Percentiles rank a stretch among this genome's conserved stretches.
phyloP scores from a whole-genome alignment of 768 basidiomycete species.

The Lyophyllum shimeji region DNA sequence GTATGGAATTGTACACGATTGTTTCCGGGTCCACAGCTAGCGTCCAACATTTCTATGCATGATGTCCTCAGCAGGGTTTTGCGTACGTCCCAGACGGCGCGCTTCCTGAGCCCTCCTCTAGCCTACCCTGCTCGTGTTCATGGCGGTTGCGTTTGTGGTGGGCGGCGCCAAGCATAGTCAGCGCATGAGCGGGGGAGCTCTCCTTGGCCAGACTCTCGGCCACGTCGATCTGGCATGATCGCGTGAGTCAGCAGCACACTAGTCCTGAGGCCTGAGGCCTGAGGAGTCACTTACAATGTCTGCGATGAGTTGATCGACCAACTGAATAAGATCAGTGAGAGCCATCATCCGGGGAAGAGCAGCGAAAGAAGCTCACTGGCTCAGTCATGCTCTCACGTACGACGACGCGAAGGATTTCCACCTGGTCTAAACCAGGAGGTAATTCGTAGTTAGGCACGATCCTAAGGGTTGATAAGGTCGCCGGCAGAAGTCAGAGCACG shows the following conservation, averaged over 20 bases:
- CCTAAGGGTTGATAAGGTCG: slow-evolving; percentile 19
- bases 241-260: background rate
- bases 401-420: slow-evolving; percentile 66
- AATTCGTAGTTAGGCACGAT: slow-evolving; percentile 53
- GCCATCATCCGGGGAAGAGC: too few species aligned
- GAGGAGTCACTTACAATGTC: slow-evolving; percentile 55
- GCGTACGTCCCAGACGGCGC: slow-evolving; percentile 62
- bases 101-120: slow-evolving; percentile 49
- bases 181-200: slow-evolving; percentile 49
- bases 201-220: slow-evolving; percentile 55
- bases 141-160: slow-evolving; percentile 24
- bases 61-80: slow-evolving; percentile 53
- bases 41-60: background rate
- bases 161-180: slow-evolving; percentile 40
- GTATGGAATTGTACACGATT: too few species aligned
- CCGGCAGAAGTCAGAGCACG: slow-evolving; percentile 8
- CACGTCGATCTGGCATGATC: slow-evolving; percentile 50
- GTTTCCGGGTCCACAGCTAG: background rate
- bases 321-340: too few species aligned
- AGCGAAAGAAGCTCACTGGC: slow-evolving; percentile 33
- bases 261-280: background rate
- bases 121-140: slow-evolving; percentile 41
- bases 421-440: slow-evolving; percentile 51
- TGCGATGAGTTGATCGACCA: slow-evolving; percentile 61
- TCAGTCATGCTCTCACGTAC: slow-evolving; percentile 60